phyloP scores from a whole-genome alignment of 306 rosid species.

The Dryas octopetala region DNA sequence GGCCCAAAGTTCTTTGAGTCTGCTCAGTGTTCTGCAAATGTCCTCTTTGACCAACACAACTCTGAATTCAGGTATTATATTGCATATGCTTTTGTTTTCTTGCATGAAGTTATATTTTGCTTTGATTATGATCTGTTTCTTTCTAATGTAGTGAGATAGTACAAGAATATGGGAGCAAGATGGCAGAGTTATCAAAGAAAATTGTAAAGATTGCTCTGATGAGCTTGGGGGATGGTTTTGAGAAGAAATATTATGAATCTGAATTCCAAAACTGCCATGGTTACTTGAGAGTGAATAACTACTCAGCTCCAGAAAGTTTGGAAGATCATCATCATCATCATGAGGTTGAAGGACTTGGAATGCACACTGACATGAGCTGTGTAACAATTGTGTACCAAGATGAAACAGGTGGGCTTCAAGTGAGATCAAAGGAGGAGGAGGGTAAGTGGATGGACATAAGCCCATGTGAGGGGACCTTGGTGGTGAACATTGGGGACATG shows the following conservation, averaged over 20 bases:
- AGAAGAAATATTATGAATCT: slow-evolving; percentile 42
- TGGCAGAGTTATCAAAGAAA: slow-evolving; percentile 68
- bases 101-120: neutral
- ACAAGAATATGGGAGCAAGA: slow-evolving; percentile 81
- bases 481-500: slow-evolving; percentile 90
- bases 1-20: slow-evolving; percentile 75
- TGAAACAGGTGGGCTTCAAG: slow-evolving; percentile 85
- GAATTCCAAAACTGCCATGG: slow-evolving; percentile 84
- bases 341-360: slow-evolving; percentile 87
- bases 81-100: neutral
- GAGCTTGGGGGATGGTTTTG: slow-evolving; percentile 68
- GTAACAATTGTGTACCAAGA: slow-evolving; percentile 81
- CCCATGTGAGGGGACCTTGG: slow-evolving; percentile 72
- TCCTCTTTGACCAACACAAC: slow-evolving; percentile 50
- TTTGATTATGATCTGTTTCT: slow-evolving; percentile 14
- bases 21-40: slow-evolving; percentile 68
- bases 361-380: slow-evolving; percentile 97
- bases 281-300: slow-evolving; percentile 81
- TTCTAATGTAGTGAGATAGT: slow-evolving; percentile 59
- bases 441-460: slow-evolving; percentile 80
- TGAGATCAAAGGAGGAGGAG: slow-evolving; percentile 67
- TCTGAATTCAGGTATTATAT: slow-evolving; percentile 61
- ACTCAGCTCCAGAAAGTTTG: slow-evolving; percentile 49
- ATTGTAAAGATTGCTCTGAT: slow-evolving; percentile 52
- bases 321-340: slow-evolving; percentile 20